Percentiles rank a stretch among this genome's conserved stretches.
These are phyloP conservation scores for Ceratocystis huliohia DNA, from an alignment of 2,329 filamentous ascomycete species.

Conservation along the genomic window DNA sequence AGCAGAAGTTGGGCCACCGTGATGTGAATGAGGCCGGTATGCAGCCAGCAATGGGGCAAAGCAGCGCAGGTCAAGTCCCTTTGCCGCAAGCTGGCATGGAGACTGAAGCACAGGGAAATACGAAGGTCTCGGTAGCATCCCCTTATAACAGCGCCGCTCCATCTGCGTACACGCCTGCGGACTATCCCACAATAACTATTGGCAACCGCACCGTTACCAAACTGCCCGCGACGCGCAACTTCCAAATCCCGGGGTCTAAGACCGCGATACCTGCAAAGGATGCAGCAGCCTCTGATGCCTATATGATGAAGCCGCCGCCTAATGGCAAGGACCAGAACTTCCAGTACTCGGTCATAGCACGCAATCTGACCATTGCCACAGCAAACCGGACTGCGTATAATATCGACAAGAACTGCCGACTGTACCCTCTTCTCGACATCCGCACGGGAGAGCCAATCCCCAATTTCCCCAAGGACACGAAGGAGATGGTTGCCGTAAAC, in stretches of 20 bases:
- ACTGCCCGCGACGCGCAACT: background rate
- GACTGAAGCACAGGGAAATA: too few species aligned
- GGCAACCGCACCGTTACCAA: background rate
- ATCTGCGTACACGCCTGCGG: background rate
- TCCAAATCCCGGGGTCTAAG: background rate
- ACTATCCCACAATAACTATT: background rate
- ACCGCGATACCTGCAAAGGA: background rate
- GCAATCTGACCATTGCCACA: constrained; percentile 13
- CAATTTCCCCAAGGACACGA: background rate
- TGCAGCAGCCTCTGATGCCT: background rate
- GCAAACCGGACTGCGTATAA: constrained; percentile 16
- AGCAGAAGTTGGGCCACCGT: background rate
- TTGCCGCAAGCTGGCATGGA: background rate
- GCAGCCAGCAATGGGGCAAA: too few species aligned
- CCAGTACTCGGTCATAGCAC: constrained; percentile 2
- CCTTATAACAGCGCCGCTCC: background rate
- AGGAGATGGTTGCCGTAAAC: background rate
- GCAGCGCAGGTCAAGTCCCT: background rate
- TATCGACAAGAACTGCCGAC: constrained; percentile 3
- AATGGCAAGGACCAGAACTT: background rate
- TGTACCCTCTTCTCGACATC: constrained; percentile 14
- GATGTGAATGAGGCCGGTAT: too few species aligned
- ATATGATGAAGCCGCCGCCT: background rate
- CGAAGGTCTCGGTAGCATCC: background rate
- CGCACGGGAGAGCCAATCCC: background rate